Conservation (phyloP, 495 filamentous ascomycete species). For the Ramalina intermedia region DNA sequence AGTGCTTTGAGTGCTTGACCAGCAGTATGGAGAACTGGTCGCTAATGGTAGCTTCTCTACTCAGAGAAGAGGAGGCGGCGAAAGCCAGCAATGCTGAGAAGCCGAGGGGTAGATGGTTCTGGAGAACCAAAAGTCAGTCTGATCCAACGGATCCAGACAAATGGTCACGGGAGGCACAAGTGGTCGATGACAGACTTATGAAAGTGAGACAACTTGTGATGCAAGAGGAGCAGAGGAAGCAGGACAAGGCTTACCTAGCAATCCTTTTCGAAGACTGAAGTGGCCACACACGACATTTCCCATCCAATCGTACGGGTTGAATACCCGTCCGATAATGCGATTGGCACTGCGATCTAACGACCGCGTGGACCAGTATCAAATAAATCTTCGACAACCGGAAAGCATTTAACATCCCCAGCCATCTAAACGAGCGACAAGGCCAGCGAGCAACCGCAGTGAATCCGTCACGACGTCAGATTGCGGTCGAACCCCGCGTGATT, state of each 20-base stretch:
- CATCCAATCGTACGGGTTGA: too few species aligned
- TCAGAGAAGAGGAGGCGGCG: conserved; percentile 36
- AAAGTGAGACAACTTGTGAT: conserved; percentile 6
- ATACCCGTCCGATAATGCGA: too few species aligned
- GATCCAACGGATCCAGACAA: conserved; percentile 1
- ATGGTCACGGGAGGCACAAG: conserved; percentile 10
- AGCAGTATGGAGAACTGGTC: conserved; percentile 63
- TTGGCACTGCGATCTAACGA: too few species aligned
- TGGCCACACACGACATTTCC: too few species aligned
- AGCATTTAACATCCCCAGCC: too few species aligned
- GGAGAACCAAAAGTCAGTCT: conserved; percentile 18
- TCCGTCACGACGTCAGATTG: too few species aligned
- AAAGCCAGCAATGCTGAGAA: conserved; percentile 23
- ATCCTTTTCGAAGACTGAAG: background rate
- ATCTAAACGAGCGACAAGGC: too few species aligned
- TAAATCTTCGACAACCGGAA: too few species aligned
- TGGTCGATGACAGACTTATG: conserved; percentile 10
- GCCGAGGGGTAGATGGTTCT: conserved; percentile 32
- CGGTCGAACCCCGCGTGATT: too few species aligned
- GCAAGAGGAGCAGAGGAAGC: background rate
- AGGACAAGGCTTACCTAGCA: background rate
- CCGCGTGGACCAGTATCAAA: too few species aligned
- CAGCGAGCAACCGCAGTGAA: too few species aligned
- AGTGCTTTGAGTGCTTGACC: conserved; percentile 57
- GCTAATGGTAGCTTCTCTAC: conserved; percentile 49